Conservation (phyloP, 2,329 filamentous ascomycete species). For the Dactylellina haptotyla region DNA sequence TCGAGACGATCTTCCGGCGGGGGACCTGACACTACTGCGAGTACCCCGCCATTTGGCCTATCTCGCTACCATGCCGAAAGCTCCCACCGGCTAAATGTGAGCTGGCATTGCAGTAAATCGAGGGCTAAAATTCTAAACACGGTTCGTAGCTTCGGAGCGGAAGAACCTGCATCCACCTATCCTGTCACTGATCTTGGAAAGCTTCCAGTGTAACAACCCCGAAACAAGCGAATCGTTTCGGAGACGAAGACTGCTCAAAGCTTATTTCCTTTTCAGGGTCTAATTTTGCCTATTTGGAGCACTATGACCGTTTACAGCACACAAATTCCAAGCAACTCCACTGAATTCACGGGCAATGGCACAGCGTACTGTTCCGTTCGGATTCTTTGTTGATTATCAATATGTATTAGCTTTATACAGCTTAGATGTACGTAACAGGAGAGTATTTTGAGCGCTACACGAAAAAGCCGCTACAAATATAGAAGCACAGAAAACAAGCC, state of each 20-base stretch:
- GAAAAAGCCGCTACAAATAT: slow-evolving; percentile 19
- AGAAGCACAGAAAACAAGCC: not conserved
- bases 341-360: slow-evolving; percentile 13
- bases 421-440: slow-evolving; percentile 31
- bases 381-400: slow-evolving; percentile 44
- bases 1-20: not conserved
- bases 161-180: slow-evolving; percentile 43
- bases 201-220: slow-evolving; percentile 6
- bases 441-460: slow-evolving; percentile 11
- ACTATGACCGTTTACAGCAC: no score
- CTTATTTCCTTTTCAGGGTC: no score
- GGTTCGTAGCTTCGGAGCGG: slow-evolving; percentile 34
- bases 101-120: slow-evolving; percentile 33
- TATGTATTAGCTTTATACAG: slow-evolving; percentile 38
- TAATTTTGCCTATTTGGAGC: no score
- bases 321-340: no score
- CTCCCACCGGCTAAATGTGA: slow-evolving; percentile 37
- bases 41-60: not conserved
- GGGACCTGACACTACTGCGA: not conserved
- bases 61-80: slow-evolving; percentile 46
- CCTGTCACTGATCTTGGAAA: not conserved
- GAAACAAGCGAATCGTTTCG: slow-evolving; percentile 13
- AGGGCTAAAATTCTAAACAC: not conserved
- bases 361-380: not conserved
- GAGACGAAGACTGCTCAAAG: no score